phyloP scores from a whole-genome alignment of 2,329 filamentous ascomycete genomes.

The Curvularia hawaiiensis region DNA sequence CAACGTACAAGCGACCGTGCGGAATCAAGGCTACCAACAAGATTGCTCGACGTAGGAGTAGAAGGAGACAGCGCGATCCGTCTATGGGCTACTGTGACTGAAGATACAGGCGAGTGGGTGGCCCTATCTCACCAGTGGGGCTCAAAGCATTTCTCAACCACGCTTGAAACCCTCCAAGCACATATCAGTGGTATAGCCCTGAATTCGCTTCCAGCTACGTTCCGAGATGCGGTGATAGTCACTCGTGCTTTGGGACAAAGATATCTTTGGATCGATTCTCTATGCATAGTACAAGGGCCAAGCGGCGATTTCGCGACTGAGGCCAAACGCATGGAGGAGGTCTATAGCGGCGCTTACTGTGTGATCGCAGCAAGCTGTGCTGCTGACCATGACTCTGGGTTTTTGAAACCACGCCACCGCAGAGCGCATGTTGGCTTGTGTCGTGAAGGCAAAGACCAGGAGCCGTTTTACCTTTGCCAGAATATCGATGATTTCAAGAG shows the following conservation, averaged over 20 bases:
- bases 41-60: constrained; percentile 17
- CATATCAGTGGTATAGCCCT: not conserved
- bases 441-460: not conserved
- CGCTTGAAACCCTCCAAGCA: constrained; percentile 1
- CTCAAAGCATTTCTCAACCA: constrained; percentile 11
- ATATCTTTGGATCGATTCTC: constrained; percentile 39
- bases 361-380: constrained; percentile 29
- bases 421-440: not conserved
- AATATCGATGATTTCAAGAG: constrained; percentile 30
- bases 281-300: constrained; percentile 34
- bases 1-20: not conserved
- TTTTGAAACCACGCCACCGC: constrained; percentile 11
- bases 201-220: constrained; percentile 19
- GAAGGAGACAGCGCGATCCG: not conserved
- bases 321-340: constrained; percentile 27
- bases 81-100: constrained; percentile 4
- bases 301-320: constrained; percentile 30
- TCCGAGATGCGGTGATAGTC: constrained; percentile 26
- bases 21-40: constrained; percentile 8
- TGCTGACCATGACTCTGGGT: constrained; percentile 14
- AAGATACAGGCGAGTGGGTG: constrained; percentile 16
- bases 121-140: constrained; percentile 28
- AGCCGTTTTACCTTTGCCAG: constrained; percentile 17
- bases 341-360: constrained; percentile 32
- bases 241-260: constrained; percentile 21